These are phyloP conservation scores for Candida golubevii DNA, from an alignment of 805 yeast species.

Conservation along the genomic window DNA sequence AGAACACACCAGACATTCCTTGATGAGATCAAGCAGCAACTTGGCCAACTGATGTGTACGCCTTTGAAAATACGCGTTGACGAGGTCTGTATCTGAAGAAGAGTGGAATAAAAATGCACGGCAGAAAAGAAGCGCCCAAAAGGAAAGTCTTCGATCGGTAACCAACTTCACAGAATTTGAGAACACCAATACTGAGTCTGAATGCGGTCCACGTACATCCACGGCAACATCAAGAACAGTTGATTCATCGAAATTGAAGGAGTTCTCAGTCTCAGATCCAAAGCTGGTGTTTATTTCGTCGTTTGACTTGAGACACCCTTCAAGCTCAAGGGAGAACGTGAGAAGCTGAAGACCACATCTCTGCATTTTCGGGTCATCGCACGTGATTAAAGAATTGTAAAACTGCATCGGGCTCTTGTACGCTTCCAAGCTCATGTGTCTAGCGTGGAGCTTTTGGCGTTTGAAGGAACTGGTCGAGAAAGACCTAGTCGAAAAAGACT, in stretches of 20 bases:
- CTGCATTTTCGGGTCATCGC: constrained; percentile 13
- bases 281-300: too few species aligned
- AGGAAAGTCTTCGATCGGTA: constrained; percentile 8
- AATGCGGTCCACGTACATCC: too few species aligned
- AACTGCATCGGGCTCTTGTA: constrained; percentile 20
- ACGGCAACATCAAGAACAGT: neutral
- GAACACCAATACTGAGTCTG: neutral
- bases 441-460: constrained; percentile 22
- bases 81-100: neutral
- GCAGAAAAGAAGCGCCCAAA: constrained; percentile 26
- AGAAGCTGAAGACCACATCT: constrained; percentile 27
- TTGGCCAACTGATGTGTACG: constrained; percentile 25
- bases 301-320: neutral
- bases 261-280: too few species aligned
- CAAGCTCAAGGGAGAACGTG: constrained; percentile 19
- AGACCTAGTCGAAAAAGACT: neutral
- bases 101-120: constrained; percentile 2
- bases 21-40: constrained; percentile 34
- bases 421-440: neutral
- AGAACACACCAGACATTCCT: constrained; percentile 21
- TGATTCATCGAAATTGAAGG: neutral
- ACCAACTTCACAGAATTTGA: constrained; percentile 1
- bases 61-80: neutral
- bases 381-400: constrained; percentile 22
- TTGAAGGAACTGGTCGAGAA: constrained; percentile 12